Evolutionary conservation across 768 basidiomycete genomes (phyloP).

Genomic region (Mycena epipterygia): DNA sequence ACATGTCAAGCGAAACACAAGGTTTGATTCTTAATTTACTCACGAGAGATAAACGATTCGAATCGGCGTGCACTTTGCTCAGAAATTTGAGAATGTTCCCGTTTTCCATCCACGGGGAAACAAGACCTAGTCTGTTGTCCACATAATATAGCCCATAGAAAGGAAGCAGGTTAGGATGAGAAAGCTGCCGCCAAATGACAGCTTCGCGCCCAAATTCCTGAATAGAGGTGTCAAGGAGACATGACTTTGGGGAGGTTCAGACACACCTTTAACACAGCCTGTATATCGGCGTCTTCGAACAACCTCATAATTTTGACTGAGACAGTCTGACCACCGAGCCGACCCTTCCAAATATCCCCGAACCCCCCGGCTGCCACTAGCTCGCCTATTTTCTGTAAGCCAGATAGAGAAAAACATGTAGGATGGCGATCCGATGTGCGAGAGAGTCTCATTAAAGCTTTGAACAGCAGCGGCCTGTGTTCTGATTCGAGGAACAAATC

Average conservation of each 20-base stretch:
- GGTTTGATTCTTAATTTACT: background rate
- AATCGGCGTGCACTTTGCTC: background rate
- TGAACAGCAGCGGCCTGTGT: slow-evolving; percentile 14
- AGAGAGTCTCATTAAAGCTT: slow-evolving; percentile 30
- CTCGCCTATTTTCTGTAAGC: slow-evolving; percentile 24
- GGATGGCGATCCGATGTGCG: slow-evolving; percentile 28
- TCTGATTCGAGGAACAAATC: slow-evolving; percentile 20
- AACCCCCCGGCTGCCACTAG: slow-evolving; percentile 35
- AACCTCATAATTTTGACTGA: slow-evolving; percentile 34
- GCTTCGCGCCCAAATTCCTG: slow-evolving; percentile 36
- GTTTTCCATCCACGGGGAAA: slow-evolving; percentile 19
- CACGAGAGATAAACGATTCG: slow-evolving; percentile 8
- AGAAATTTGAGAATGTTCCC: slow-evolving; percentile 11
- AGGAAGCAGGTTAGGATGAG: slow-evolving; percentile 38
- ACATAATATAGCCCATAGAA: slow-evolving; percentile 33
- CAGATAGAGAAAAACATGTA: slow-evolving; percentile 28
- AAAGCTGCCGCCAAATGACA: slow-evolving; percentile 38
- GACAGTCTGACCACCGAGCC: slow-evolving; percentile 31
- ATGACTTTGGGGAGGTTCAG: no score
- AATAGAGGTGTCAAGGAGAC: no score
- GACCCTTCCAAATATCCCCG: slow-evolving; percentile 31
- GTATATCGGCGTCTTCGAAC: slow-evolving; percentile 15
- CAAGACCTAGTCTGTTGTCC: slow-evolving; percentile 31
- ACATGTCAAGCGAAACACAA: background rate
- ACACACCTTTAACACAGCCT: background rate